These are phyloP conservation scores for Blastocystis sp. DNA, from an alignment of 352 stramenopile species.

Conservation along the genomic window DNA sequence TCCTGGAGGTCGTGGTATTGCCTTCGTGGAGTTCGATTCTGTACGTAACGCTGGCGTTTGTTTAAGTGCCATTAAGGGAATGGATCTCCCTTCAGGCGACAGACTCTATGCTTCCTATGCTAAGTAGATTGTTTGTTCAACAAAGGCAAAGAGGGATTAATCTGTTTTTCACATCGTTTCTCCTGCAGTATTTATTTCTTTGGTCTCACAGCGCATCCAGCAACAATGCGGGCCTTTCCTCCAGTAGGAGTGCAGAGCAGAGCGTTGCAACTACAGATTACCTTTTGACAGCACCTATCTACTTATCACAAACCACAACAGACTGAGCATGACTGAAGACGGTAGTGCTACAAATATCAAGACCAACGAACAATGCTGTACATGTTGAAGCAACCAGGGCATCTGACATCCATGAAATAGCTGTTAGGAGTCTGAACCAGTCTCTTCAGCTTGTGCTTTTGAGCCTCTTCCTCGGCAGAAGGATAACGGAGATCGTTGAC, in stretches of 20 bases:
- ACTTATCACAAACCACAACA: slow-evolving; percentile 65
- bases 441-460: slow-evolving; percentile 98
- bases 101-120: slow-evolving; percentile 47
- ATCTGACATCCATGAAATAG: slow-evolving; percentile 99
- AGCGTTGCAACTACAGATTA: slow-evolving; percentile 47
- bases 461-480: slow-evolving; percentile 83
- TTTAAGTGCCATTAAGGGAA: slow-evolving; percentile 34
- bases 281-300: background rate
- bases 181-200: slow-evolving; percentile 42
- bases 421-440: slow-evolving; percentile 97
- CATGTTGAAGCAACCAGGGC: slow-evolving; percentile 98
- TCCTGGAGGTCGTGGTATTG: slow-evolving; percentile 50
- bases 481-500: slow-evolving; percentile 89
- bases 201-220: slow-evolving; percentile 34
- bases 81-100: slow-evolving; percentile 5
- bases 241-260: slow-evolving; percentile 59
- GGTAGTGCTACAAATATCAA: slow-evolving; percentile 76
- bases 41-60: slow-evolving; percentile 23
- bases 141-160: slow-evolving; percentile 42
- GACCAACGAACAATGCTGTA: slow-evolving; percentile 37
- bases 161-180: slow-evolving; percentile 14
- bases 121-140: slow-evolving; percentile 37
- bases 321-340: slow-evolving; percentile 95
- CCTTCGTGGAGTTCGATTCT: slow-evolving; percentile 54
- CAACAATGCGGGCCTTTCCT: slow-evolving; percentile 60